Evolutionary conservation across 495 filamentous ascomycete species (phyloP), one percentile per base, ranked within the genome.

Genomic region (Talaromyces stipitatus): DNA sequence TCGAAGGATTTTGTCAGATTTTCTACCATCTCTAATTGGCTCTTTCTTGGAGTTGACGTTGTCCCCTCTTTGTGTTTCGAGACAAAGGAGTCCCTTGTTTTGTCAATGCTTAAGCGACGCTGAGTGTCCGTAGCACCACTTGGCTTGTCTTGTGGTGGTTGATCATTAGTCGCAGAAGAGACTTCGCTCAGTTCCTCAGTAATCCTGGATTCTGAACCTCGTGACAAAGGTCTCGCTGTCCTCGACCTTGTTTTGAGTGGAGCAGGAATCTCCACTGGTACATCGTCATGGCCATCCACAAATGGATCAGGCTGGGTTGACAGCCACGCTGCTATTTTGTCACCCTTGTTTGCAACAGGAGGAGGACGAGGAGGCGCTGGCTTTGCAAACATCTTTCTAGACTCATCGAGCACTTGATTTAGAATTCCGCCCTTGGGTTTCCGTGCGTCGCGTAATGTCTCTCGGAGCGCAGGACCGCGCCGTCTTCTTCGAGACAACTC

Each of bases 311-410:
- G 76, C 1, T 87, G 90, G 22, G 77, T 78, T 50, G 85, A 85
- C 29, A 92, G 70, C 88, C 88, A 92, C 2, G 84, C 84, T 69
- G 91, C 87, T 46, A 92, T 89, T 72, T 88, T 61, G 66, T 79
- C 62, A 61, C 78, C 66, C 30, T 69, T 58, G 59, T 72, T 61
- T 48, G 74, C 56, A 57, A 66, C 56, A 69, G 78, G 58, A 69
- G 71, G 61, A 60, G 78, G 60, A 68, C 68, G 55, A 73, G 73
- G 7, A 78, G 62, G 50, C 75, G 85, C 64, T 71, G 78, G 67
- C 75, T 70, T 70, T 41, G 69, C 64, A 82, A 69, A 86, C 78
- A 76, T 68, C 58, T 79, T 80, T 55, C 66, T 80, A 46, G 72
- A 81, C 67, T 69, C 79, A 52, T 69, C 80, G 60, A 72, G 68